Evolutionary conservation across 139 green algal species (phyloP), one percentile per base, ranked within the genome.

Genomic region (Pedinophyceae sp.): DNA sequence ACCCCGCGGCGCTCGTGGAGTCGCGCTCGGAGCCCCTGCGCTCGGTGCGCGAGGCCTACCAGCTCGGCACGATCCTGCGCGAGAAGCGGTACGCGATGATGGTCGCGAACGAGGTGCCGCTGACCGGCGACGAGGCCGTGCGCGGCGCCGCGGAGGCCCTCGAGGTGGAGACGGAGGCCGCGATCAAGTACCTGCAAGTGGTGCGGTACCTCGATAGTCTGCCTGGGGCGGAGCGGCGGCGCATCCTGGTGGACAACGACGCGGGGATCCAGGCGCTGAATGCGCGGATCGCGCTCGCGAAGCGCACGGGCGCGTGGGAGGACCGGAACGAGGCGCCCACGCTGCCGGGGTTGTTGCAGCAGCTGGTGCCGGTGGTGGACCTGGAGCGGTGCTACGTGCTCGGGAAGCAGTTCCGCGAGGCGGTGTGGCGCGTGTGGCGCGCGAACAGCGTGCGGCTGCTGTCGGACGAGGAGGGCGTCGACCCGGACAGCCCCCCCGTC

Each of bases 301-400:
- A 26, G 48, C 54, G 53, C 17, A 45, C 39, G 23, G 17, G 26
- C 7, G 24, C 50, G 29, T 68, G 61, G 61, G 20, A 18, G 3
- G 61, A 68, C 48, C 17, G 22, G 22, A 48, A 54, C 26, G 61
- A 68, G 54, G 16, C n/a, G 28, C 38, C 61, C 30, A 62, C 61
- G 15, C 17, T 26, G 39, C n/a, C 25, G 17, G 54, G 30, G 47
- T 47, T 68, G 48, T 48, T 68, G 22, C 47, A 25, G 1, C 41
- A 61, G 46, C 29, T 68, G 3, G 45, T 68, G 25, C 61, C 61
- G 2, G 30, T 58, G 39, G 43, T n/a, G 54, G 46, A 68, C 48
- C 19, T 68, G 20, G 25, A 27, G 13, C n/a, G 46, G 27, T n/a
- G 16, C 26, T 62, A 62, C 47, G 25, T 28, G 6, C 28, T 68